Evolutionary conservation across 2,329 filamentous ascomycete genomes (phyloP).

Genomic region (Fusarium fracticaudum): DNA sequence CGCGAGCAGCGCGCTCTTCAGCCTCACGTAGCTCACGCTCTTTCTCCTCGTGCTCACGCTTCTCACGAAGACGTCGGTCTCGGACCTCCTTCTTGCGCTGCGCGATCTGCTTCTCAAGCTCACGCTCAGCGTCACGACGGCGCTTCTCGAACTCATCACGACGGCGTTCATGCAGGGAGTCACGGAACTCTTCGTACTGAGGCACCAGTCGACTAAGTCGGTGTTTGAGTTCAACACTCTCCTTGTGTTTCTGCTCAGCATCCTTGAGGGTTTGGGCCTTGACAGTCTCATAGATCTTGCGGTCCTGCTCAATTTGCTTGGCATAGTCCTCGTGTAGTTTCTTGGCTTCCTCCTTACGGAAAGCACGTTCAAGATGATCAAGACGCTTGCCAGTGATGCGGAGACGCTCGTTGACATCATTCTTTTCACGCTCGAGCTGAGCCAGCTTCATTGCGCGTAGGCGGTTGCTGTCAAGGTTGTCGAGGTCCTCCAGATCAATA

Average conservation of each 20-base stretch:
- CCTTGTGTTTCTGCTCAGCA: constrained; percentile 87
- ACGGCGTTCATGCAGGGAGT: constrained; percentile 84
- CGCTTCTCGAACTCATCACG: constrained; percentile 97
- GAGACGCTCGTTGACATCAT: constrained; percentile 89
- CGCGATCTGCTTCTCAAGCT: constrained; percentile 91
- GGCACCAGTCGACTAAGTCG: constrained; percentile 86
- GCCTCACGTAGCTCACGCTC: constrained; percentile 83
- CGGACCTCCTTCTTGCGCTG: constrained; percentile 88
- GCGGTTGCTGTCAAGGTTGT: constrained; percentile 87
- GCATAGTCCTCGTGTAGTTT: constrained; percentile 89
- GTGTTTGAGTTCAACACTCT: constrained; percentile 92
- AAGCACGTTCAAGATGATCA: constrained; percentile 96
- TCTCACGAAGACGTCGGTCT: constrained; percentile 84
- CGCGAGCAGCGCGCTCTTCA: constrained; percentile 80
- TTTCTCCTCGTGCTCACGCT: constrained; percentile 83
- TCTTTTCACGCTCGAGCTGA: constrained; percentile 98
- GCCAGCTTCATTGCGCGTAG: constrained; percentile 95
- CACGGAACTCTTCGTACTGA: constrained; percentile 85
- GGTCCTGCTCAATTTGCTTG: constrained; percentile 79
- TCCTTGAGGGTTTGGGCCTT: constrained; percentile 83
- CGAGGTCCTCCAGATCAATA: constrained; percentile 82
- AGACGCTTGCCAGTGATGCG: constrained; percentile 94
- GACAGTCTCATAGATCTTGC: constrained; percentile 80
- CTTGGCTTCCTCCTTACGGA: constrained; percentile 94
- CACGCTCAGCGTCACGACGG: constrained; percentile 88